A percentile compares a stretch with the other conserved stretches of the same genome.
phyloP scores from a whole-genome alignment of 148 eudicot genomes.

The Beta vulgaris region DNA sequence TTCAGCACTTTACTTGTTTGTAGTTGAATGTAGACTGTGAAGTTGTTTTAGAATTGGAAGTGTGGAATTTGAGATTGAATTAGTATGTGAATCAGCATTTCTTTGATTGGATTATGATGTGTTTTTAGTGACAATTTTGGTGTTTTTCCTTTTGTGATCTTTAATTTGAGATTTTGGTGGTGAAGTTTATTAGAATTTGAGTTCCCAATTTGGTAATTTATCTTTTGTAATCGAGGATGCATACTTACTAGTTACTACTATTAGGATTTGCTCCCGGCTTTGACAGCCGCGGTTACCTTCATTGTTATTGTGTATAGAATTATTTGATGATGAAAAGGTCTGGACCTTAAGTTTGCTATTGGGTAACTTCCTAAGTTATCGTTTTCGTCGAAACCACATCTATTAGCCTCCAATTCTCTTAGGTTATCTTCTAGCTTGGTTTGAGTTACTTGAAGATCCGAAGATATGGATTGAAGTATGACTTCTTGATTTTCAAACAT shows the following conservation, averaged over 20 bases:
- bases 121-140: not conserved
- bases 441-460: not conserved
- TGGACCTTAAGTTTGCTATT: not conserved
- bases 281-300: not conserved
- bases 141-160: not conserved
- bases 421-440: not conserved
- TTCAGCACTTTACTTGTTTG: not conserved
- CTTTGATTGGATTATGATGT: not conserved
- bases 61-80: not conserved
- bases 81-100: not conserved
- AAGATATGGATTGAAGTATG: not conserved
- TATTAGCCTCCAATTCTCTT: not conserved
- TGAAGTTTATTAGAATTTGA: not conserved
- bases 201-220: not conserved
- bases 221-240: not conserved
- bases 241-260: not conserved
- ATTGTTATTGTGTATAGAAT: not conserved
- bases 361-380: not conserved
- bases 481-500: not conserved
- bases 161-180: not conserved
- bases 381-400: not conserved
- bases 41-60: conserved; percentile 12
- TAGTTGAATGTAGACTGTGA: conserved; percentile 11
- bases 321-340: not conserved
- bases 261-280: not conserved